Evolutionary conservation across 2,329 filamentous ascomycete genomes (phyloP).

Genomic region (Diplocarpon mali): DNA sequence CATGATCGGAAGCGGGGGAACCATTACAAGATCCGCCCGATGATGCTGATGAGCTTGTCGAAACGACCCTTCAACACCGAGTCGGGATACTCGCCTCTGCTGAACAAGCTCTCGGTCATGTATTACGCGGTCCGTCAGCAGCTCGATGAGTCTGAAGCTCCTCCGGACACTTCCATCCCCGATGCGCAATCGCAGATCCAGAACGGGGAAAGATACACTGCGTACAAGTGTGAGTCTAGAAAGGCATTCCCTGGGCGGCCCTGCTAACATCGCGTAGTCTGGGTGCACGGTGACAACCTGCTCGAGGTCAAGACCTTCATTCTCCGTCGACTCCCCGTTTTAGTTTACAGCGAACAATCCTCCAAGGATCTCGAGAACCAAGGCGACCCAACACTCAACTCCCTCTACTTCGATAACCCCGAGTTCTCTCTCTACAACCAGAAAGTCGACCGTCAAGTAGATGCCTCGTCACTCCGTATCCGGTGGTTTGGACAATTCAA

Average conservation of each 20-base stretch:
- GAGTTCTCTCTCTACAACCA: conserved; percentile 77
- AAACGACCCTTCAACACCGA: conserved; percentile 91
- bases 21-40: conserved; percentile 77
- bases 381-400: conserved; percentile 80
- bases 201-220: conserved; percentile 65
- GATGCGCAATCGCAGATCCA: conserved; percentile 42
- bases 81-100: conserved; percentile 71
- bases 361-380: conserved; percentile 74
- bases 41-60: conserved; percentile 84
- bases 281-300: conserved; percentile 91
- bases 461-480: conserved; percentile 73
- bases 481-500: conserved; percentile 85
- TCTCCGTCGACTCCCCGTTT: conserved; percentile 75
- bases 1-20: conserved; percentile 88
- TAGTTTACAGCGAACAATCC: conserved; percentile 84
- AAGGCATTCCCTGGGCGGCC: not conserved
- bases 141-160: conserved; percentile 46
- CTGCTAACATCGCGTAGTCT: conserved; percentile 46
- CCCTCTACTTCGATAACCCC: conserved; percentile 87
- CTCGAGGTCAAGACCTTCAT: conserved; percentile 96
- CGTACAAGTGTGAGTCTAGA: conserved; percentile 63
- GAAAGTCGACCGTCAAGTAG: conserved; percentile 66
- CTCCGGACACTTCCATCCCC: conserved; percentile 25
- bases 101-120: conserved; percentile 88
- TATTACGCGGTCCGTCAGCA: conserved; percentile 89